These are phyloP conservation scores for Gamsiella multidivaricata DNA, from an alignment of 192 early-diverging fungal species.

Conservation along the genomic window DNA sequence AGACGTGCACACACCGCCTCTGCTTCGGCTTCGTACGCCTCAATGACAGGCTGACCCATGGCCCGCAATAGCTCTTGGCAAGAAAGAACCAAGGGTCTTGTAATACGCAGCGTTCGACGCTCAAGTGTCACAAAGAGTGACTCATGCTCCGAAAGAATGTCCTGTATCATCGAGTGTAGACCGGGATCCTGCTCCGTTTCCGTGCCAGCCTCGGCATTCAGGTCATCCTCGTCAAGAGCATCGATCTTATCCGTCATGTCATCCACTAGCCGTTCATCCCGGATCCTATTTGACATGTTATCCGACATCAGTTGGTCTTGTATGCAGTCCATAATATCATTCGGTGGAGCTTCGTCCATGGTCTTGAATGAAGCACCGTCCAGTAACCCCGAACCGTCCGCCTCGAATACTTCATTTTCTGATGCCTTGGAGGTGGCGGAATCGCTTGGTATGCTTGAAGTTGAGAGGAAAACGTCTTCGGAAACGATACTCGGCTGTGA, in stretches of 20 bases:
- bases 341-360: too few relatives aligned
- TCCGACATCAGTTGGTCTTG: too few relatives aligned
- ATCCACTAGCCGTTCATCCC: not conserved
- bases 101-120: conserved; percentile 65
- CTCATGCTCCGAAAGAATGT: conserved; percentile 26
- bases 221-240: too few relatives aligned
- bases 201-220: not conserved
- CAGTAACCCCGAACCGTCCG: too few relatives aligned
- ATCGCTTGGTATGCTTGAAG: too few relatives aligned
- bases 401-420: too few relatives aligned
- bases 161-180: conserved; percentile 14
- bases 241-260: not conserved
- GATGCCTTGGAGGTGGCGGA: too few relatives aligned
- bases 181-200: conserved; percentile 9
- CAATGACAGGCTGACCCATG: conserved; percentile 64
- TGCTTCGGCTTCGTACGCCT: conserved; percentile 62
- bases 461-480: too few relatives aligned
- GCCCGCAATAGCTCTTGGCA: conserved; percentile 59
- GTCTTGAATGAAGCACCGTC: too few relatives aligned
- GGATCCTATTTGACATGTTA: too few relatives aligned
- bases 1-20: conserved; percentile 76
- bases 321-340: too few relatives aligned
- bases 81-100: conserved; percentile 54
- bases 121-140: conserved; percentile 45
- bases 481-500: too few relatives aligned